These are phyloP conservation scores for Leccinum disarticulatum DNA, from an alignment of 768 basidiomycete genomes.

Conservation along the genomic window DNA sequence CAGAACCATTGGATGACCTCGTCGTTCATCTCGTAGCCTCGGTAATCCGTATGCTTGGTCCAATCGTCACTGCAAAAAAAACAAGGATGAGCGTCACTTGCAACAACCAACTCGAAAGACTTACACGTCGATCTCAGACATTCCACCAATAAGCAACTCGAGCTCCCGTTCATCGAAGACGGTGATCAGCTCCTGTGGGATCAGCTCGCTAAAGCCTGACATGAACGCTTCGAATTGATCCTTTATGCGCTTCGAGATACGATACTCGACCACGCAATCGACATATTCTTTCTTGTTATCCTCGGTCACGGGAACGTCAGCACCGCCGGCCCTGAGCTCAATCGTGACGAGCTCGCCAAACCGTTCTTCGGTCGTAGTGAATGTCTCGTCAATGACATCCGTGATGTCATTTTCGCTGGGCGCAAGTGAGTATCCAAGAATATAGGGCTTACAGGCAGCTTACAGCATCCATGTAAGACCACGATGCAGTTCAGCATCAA, in stretches of 20 bases:
- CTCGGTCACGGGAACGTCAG: slow-evolving; percentile 84
- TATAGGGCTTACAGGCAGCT: slow-evolving; percentile 32
- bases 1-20: slow-evolving; percentile 99
- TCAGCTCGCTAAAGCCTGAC: slow-evolving; percentile 99
- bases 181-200: slow-evolving; percentile 95
- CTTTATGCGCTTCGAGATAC: slow-evolving; percentile 95
- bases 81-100: not conserved
- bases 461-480: slow-evolving; percentile 99
- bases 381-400: slow-evolving; percentile 96
- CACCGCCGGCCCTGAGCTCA: slow-evolving; percentile 88
- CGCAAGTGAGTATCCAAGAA: slow-evolving; percentile 11
- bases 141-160: slow-evolving; percentile 95
- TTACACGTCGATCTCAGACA: slow-evolving; percentile 99
- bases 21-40: slow-evolving; percentile 92
- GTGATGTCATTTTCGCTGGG: slow-evolving; percentile 95
- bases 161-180: slow-evolving; percentile 99
- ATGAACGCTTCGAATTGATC: slow-evolving; percentile 99
- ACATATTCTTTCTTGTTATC: slow-evolving; percentile 99
- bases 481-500: slow-evolving; percentile 92
- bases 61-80: slow-evolving; percentile 74
- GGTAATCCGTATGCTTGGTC: slow-evolving; percentile 99
- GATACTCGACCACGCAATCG: slow-evolving; percentile 91
- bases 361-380: slow-evolving; percentile 94
- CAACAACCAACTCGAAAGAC: slow-evolving; percentile 31
- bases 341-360: slow-evolving; percentile 98